These are phyloP conservation scores for Platismatia glauca DNA, from an alignment of 495 filamentous ascomycete species.

Conservation along the genomic window DNA sequence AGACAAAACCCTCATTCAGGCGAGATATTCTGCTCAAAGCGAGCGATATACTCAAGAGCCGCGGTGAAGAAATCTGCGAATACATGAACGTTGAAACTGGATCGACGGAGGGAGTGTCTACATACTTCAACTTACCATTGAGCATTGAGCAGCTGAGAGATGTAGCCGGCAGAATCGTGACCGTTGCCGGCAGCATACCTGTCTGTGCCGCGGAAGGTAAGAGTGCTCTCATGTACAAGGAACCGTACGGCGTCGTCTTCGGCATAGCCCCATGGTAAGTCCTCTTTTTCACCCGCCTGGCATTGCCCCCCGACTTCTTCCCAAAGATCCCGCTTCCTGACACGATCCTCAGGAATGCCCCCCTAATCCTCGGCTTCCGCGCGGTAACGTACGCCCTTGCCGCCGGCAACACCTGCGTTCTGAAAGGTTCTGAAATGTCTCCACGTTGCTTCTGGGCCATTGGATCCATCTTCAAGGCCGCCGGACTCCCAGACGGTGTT, in stretches of 20 bases:
- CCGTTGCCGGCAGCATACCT: slow-evolving; percentile 55
- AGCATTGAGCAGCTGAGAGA: slow-evolving; percentile 57
- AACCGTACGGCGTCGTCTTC: slow-evolving; percentile 75
- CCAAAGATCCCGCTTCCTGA: background rate
- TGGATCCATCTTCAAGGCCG: slow-evolving; percentile 59
- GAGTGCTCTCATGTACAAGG: slow-evolving; percentile 63
- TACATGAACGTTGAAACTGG: slow-evolving; percentile 67
- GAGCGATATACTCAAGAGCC: slow-evolving; percentile 54
- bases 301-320: background rate
- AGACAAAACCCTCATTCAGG: slow-evolving; percentile 50
- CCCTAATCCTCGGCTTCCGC: slow-evolving; percentile 56
- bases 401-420: slow-evolving; percentile 65
- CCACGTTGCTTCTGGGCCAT: slow-evolving; percentile 70
- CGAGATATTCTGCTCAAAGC: slow-evolving; percentile 65
- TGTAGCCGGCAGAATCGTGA: slow-evolving; percentile 56
- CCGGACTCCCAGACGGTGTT: slow-evolving; percentile 56
- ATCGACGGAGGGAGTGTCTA: slow-evolving; percentile 41
- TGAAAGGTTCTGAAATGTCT: slow-evolving; percentile 70
- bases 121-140: slow-evolving; percentile 54
- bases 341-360: slow-evolving; percentile 24
- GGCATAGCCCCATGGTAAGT: slow-evolving; percentile 73
- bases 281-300: background rate
- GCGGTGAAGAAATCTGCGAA: slow-evolving; percentile 52
- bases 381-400: slow-evolving; percentile 69
- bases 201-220: slow-evolving; percentile 43